Conservation (phyloP, 345 rosid genomes). For the Hypericum androsaemum region DNA sequence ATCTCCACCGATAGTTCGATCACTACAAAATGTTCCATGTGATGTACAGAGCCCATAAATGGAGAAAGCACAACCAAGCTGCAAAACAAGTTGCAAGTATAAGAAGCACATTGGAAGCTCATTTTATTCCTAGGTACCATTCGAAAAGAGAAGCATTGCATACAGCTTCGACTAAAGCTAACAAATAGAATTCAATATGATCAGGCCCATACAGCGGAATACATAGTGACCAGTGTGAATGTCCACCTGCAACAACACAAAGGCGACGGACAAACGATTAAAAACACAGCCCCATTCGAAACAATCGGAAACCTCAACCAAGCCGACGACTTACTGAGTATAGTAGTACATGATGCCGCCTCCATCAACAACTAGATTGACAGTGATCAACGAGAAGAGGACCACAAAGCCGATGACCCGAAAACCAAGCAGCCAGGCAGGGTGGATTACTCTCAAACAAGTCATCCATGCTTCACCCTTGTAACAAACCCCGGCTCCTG, state of each 20-base stretch:
- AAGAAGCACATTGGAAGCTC: conserved; percentile 8
- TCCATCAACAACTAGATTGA: conserved; percentile 47
- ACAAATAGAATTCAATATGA: no score
- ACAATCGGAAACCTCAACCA: neutral
- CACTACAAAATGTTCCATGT: conserved; percentile 19
- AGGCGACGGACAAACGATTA: conserved; percentile 1
- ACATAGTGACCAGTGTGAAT: conserved; percentile 68
- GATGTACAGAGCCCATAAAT: conserved; percentile 41
- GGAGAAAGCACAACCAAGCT: conserved; percentile 72
- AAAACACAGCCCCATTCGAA: neutral
- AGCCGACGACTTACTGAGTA: conserved; percentile 68
- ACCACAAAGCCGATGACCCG: conserved; percentile 46
- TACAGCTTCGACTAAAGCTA: no score
- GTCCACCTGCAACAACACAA: conserved; percentile 71
- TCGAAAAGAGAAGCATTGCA: no score
- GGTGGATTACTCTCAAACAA: conserved; percentile 49
- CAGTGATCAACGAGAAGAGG: conserved; percentile 48
- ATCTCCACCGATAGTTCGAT: conserved; percentile 33
- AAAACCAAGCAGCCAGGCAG: conserved; percentile 63
- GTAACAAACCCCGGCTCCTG: conserved; percentile 27
- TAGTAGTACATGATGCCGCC: conserved; percentile 70
- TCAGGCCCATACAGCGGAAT: conserved; percentile 62
- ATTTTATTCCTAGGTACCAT: no score
- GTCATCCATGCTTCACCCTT: conserved; percentile 76
- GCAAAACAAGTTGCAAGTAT: conserved; percentile 21